Evolutionary conservation across 1,284 basidiomycete genomes (phyloP), one percentile per base, ranked within the genome.

Genomic region (Puccinia coronata): DNA sequence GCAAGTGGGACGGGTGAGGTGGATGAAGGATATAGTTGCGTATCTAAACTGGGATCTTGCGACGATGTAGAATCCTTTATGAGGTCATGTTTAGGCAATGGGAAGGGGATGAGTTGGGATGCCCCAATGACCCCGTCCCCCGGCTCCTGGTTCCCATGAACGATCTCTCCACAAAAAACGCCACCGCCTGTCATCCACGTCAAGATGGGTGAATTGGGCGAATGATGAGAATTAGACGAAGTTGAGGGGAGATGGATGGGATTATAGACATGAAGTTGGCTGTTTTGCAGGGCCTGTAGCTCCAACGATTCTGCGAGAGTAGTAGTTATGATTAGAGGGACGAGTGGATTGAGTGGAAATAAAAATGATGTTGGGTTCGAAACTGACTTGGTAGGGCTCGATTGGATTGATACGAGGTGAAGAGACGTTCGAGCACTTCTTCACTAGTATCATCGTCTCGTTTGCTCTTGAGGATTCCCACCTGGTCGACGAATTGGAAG

Each of bases 71-170:
- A 34, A 34, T 20, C 59, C 12, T 51, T n/a, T 82, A n/a, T 25
- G 79, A 25, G n/a, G n/a, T n/a, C 25, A 51, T 47, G 43, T 43
- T 53, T n/a, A 28, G 34, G 76, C 43, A 82, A 57, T n/a, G 83
- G 84, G 75, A 83, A 87, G 0, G 87, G 86, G 6, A 87, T 83
- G 2, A 87, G 84, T 34, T 87, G 85, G 61, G 93, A 90, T 61
- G 91, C 89, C 85, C 95, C 92, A 83, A 95, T 91, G 83, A 93
- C 89, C 82, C 92, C 91, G 84, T 95, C 93, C 0, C 86, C 86
- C 6, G 83, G 83, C 25, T 84, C 83, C 81, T 84, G 55, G 85
- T 83, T 84, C 14, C 86, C 85, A 16, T 83, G 67, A 0, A 84
- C 80, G 6, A 86, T 82, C 0, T 84, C 82, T 6, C 85, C 81